A percentile compares a stretch with the other conserved stretches of the same genome.
These are phyloP conservation scores for Ensete glaucum DNA, from an alignment of 176 grass and related monocot genomes.

Conservation along the genomic window DNA sequence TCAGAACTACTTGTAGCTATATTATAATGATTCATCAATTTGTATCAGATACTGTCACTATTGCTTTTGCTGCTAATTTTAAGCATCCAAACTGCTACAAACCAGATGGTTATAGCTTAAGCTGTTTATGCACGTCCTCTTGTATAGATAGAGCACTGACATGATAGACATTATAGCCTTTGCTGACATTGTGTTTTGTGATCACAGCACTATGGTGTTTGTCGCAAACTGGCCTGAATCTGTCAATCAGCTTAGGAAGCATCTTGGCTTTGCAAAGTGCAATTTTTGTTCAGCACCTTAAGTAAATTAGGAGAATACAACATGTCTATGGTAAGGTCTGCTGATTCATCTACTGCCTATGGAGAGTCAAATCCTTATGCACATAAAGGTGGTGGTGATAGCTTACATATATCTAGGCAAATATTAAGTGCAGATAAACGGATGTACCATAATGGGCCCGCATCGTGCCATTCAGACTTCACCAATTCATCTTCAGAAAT, in stretches of 20 bases:
- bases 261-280: not conserved
- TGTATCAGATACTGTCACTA: not conserved
- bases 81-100: not conserved
- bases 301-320: slow-evolving; percentile 15
- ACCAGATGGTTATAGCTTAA: not conserved
- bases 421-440: slow-evolving; percentile 5
- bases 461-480: slow-evolving; percentile 41
- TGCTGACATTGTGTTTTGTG: not conserved
- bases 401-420: slow-evolving; percentile 20
- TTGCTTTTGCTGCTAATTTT: not conserved
- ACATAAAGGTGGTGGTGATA: slow-evolving; percentile 24
- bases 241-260: not conserved
- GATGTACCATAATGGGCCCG: slow-evolving; percentile 41
- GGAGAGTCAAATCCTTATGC: slow-evolving; percentile 41
- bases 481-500: slow-evolving; percentile 29
- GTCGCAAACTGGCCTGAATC: not conserved
- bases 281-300: not conserved
- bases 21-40: not conserved
- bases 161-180: not conserved
- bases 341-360: slow-evolving; percentile 23
- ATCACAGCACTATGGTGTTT: slow-evolving; percentile 2
- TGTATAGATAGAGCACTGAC: not conserved
- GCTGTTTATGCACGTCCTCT: not conserved
- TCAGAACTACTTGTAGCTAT: no score
- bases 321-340: slow-evolving; percentile 39